Evolutionary conservation across 148 eudicot species (phyloP).

Genomic region (Rhododendron kiyosumense): DNA sequence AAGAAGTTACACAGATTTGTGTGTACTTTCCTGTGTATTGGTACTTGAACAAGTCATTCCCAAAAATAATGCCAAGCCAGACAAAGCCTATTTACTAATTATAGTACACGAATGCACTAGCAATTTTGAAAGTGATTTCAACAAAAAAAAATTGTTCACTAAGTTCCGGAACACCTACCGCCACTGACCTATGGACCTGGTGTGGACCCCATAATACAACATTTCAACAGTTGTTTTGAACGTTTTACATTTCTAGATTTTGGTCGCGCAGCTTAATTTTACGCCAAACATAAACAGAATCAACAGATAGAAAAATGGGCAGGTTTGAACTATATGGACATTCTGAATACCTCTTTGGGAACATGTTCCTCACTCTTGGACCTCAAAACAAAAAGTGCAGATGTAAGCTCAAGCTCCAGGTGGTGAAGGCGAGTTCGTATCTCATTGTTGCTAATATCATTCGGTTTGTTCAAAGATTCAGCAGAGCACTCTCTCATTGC

Average conservation of each 20-base stretch:
- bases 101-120: neutral
- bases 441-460: conserved; percentile 22
- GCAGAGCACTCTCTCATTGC: conserved; percentile 19
- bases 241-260: neutral
- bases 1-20: neutral
- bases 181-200: neutral
- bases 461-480: conserved; percentile 21
- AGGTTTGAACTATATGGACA: neutral
- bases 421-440: conserved; percentile 60
- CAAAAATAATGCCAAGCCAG: neutral
- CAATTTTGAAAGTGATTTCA: neutral
- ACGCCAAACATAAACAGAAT: neutral
- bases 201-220: neutral
- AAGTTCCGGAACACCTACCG: neutral
- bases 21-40: neutral
- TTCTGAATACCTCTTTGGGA: conserved; percentile 24
- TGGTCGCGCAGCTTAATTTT: neutral
- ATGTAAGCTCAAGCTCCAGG: conserved; percentile 65
- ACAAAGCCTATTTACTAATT: neutral
- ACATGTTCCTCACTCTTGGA: conserved; percentile 33
- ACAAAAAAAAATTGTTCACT: neutral
- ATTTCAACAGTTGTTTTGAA: neutral
- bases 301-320: neutral
- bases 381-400: conserved; percentile 49
- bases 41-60: conserved; percentile 3